Percentiles rank a stretch among this genome's conserved stretches.
These are phyloP conservation scores for Epichloe sp. DNA, from an alignment of 2,329 filamentous ascomycete species.

Conservation along the genomic window DNA sequence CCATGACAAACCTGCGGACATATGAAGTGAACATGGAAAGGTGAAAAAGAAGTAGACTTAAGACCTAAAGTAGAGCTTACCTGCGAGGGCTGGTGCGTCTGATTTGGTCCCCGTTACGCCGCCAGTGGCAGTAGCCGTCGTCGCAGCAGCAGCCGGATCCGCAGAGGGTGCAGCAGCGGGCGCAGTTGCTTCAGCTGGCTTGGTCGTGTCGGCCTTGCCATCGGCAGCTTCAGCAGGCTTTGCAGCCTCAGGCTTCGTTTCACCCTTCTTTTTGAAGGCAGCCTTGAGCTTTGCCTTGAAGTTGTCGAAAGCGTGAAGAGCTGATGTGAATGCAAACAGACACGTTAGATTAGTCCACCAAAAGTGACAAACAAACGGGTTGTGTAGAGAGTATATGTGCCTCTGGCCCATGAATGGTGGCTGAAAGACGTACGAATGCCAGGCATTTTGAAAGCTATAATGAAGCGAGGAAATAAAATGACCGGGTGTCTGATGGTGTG, in stretches of 20 bases:
- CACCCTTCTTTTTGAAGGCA: constrained; percentile 35
- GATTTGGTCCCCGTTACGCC: constrained; percentile 24
- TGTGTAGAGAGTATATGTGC: background rate
- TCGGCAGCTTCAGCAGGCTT: constrained; percentile 4
- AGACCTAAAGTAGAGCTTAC: constrained; percentile 11
- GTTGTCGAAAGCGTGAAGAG: constrained; percentile 38
- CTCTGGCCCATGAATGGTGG: background rate
- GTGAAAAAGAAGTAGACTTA: background rate
- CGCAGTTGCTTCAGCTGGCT: constrained; percentile 14
- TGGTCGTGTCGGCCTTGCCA: constrained; percentile 13
- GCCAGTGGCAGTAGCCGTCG: constrained; percentile 15
- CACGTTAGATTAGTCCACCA: constrained; percentile 4
- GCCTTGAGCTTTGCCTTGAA: constrained; percentile 42
- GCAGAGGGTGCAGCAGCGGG: constrained; percentile 12
- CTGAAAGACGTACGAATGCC: constrained; percentile 34
- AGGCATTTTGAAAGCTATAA: constrained; percentile 28
- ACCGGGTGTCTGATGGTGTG: background rate
- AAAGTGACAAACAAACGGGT: background rate
- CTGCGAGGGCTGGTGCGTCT: constrained; percentile 17
- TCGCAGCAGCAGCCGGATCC: constrained; percentile 11
- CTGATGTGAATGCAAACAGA: constrained; percentile 16
- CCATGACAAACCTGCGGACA: no score
- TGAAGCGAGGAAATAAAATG: background rate
- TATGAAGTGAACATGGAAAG: background rate
- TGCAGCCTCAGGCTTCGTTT: constrained; percentile 17